Conservation (phyloP, 2,329 filamentous ascomycete species). For the Polychaeton citri region DNA sequence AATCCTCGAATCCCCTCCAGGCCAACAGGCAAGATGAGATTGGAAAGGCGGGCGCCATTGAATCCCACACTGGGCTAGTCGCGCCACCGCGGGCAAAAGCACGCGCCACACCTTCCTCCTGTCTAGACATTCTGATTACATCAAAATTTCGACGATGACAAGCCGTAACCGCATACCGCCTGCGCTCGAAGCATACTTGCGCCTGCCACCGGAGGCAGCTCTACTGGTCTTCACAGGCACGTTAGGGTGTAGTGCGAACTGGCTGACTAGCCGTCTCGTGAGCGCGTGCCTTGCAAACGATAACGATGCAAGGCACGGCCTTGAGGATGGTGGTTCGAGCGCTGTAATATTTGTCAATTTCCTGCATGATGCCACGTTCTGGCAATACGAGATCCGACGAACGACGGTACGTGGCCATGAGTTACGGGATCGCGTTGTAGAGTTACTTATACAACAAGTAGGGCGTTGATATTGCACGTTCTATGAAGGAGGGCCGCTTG, state of each 20-base stretch:
- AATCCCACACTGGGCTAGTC: too few relatives aligned
- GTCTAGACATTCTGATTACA: too few relatives aligned
- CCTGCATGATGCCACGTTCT: slow-evolving; percentile 64
- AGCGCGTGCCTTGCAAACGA: slow-evolving; percentile 29
- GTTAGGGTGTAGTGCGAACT: slow-evolving; percentile 38
- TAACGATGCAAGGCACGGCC: slow-evolving; percentile 14
- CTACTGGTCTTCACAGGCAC: slow-evolving; percentile 57
- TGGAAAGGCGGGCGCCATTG: too few relatives aligned
- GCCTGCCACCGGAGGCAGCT: slow-evolving; percentile 43
- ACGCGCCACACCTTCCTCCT: too few relatives aligned
- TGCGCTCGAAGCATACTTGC: slow-evolving; percentile 51
- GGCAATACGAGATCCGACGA: slow-evolving; percentile 48
- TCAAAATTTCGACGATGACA: too few relatives aligned
- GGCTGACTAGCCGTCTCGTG: slow-evolving; percentile 41
- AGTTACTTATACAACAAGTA: slow-evolving; percentile 8
- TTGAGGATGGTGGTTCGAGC: slow-evolving; percentile 27
- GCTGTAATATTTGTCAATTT: slow-evolving; percentile 67
- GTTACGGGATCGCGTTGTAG: background rate
- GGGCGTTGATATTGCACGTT: slow-evolving; percentile 57
- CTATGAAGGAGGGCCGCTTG: slow-evolving; percentile 47
- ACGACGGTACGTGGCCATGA: slow-evolving; percentile 8
- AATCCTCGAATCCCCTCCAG: too few relatives aligned
- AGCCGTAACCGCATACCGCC: slow-evolving; percentile 39
- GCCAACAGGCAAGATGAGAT: too few relatives aligned
- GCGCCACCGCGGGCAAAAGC: too few relatives aligned